Base-by-base conservation (phyloP, 148 eudicot species). In the Vaccinium myrtillus region DNA sequence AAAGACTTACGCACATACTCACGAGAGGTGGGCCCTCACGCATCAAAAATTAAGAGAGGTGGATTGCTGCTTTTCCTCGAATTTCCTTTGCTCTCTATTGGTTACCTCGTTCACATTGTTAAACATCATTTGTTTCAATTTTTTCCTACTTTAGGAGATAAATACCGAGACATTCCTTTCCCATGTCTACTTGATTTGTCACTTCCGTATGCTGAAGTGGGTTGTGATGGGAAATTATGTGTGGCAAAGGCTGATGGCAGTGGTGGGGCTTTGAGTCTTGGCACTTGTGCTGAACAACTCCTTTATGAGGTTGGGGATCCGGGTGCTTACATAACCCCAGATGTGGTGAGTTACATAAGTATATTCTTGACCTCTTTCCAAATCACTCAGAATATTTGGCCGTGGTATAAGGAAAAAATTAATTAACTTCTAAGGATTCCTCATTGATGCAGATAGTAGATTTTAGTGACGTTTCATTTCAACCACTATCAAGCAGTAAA, bases 301-400 rank as follows among this genome's bases (percentile, higher is more conserved):
- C 98, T 97, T 36, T 97, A 97, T 85, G 99, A 97, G 90, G 86
- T 97, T 58, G 94, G 93, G 83, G 98, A 97, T 88, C 99, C 98
- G 76, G 91, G 95, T 82, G 92, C 93, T 77, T 97, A 97, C 86
- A 81, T 95, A 77, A 97, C 99, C 88, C 99, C 99, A 78, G 99
- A 97, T 87, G 93, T 97, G 93, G 99, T 95, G 87, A 82, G 93
- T 83, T 73, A 49, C 63, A 49, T 81, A 53, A 83, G 14, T 81
- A 67, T n/a, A 61, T 65, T 76, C 76, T 10, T 21, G 6, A 39
- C 69, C 36, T 8, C 12, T 21, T 53, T 61, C 5, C 70, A 63
- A 49, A 46, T n/a, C 39, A 46, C 53, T 71, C 53, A 36, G 59
- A 73, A 55, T 79, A 46, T 48, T 82, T 70, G 77, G 50, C n/a